Percentiles rank a stretch among this genome's conserved stretches.
phyloP scores from a whole-genome alignment of 306 rosid genomes.

The Medicago lupulina region DNA sequence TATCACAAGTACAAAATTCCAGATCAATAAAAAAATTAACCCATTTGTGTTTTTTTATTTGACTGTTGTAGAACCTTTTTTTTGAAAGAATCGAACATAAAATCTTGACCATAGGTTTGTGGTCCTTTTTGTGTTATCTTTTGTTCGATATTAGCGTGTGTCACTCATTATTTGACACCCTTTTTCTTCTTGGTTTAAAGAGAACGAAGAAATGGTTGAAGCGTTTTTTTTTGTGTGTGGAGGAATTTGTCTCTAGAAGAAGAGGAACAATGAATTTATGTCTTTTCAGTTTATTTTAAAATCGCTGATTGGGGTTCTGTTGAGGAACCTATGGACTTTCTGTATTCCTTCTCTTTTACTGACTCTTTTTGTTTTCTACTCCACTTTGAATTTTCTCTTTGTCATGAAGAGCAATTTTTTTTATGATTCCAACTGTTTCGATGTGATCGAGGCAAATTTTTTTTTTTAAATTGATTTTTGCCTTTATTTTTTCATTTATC shows the following conservation, averaged over 20 bases:
- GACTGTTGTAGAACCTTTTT: conserved; percentile 7
- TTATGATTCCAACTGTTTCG: conserved; percentile 55
- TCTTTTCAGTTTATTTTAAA: conserved; percentile 73
- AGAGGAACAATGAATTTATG: conserved; percentile 67
- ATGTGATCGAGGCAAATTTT: conserved; percentile 79
- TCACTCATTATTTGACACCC: not conserved
- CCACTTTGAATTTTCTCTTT: conserved; percentile 45
- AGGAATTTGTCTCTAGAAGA: not conserved
- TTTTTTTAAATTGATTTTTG: not conserved
- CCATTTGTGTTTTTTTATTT: not conserved
- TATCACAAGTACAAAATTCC: conserved; percentile 29
- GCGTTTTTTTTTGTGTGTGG: too few species aligned
- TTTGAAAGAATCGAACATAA: conserved; percentile 1
- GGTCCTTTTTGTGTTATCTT: conserved; percentile 44
- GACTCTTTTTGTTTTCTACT: not conserved
- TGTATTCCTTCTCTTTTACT: conserved; percentile 9
- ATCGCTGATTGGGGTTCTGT: conserved; percentile 64
- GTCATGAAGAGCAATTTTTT: conserved; percentile 48
- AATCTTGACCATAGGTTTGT: conserved; percentile 61
- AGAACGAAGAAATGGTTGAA: conserved; percentile 18
- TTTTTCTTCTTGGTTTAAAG: not conserved
- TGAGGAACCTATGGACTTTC: conserved; percentile 57
- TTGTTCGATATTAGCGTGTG: conserved; percentile 12
- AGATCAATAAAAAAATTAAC: conserved; percentile 43
- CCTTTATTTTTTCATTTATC: not conserved